Evolutionary conservation across 495 filamentous ascomycete genomes (phyloP), one percentile per base, ranked within the genome.

Genomic region (Clohesyomyces aquaticus): DNA sequence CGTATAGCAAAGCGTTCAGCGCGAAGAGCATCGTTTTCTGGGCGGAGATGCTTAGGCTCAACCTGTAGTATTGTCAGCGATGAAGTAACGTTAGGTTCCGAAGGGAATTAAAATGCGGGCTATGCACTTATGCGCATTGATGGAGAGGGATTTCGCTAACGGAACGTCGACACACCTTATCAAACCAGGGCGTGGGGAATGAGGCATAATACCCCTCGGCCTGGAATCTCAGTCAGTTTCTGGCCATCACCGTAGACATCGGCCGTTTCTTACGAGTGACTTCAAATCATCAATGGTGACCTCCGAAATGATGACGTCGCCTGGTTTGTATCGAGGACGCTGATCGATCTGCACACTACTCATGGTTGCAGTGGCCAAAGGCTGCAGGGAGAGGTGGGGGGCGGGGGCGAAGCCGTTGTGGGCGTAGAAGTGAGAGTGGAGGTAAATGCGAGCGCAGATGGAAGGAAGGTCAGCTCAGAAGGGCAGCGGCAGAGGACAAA

Each of bases 271-370:
- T 58, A 64, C 61, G 18, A 64, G 41, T 3, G 61, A 57, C 22
- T 46, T 18, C 12, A 64, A 48, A 42, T 64, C 61, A 26, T 48
- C 61, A n/a, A 57, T 55, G 1, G 61, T 64, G 6, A 64, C 61
- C 23, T 46, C 52, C 41, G 61, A 64, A 43, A 64, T 57, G 45
- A 64, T 52, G n/a, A 64, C 61, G 43, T 57, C 61, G 25, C 61
- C 61, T 10, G 61, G 61, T 28, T 51, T 38, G 27, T 45, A 58
- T 26, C 42, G 61, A 19, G 26, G 61, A 11, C 18, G 41, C 14
- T 57, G 21, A n/a, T 48, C 32, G 18, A 1, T 22, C 53, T 41
- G 53, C 21, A 22, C 4, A 21, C 9, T 42, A 21, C 28, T n/a
- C 53, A 56, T 56, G 21, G 25, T 56, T 21, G 9, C 27, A 19